phyloP scores from a whole-genome alignment of 176 grass and related monocot species.

The Phoenix dactylifera region DNA sequence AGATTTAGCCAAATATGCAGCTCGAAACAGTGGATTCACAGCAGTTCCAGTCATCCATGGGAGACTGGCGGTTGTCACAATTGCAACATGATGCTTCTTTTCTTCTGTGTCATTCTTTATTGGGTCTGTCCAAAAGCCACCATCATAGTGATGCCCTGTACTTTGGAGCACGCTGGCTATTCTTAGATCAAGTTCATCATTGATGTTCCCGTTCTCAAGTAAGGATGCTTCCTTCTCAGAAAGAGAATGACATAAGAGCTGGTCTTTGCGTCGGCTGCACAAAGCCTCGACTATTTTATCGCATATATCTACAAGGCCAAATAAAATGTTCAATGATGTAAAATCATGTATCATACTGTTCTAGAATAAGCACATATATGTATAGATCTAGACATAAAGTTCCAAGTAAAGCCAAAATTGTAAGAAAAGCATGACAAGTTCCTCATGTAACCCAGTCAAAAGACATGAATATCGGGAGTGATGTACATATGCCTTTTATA shows the following conservation, averaged over 20 bases:
- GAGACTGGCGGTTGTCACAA: slow-evolving; percentile 89
- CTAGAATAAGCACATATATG: no score
- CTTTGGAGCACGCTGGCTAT: slow-evolving; percentile 73
- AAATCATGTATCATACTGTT: no score
- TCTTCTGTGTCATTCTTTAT: slow-evolving; percentile 37
- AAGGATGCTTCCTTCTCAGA: slow-evolving; percentile 39
- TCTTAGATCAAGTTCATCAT: slow-evolving; percentile 68
- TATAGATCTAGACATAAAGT: no score
- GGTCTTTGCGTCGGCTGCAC: slow-evolving; percentile 45
- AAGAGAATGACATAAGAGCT: slow-evolving; percentile 32
- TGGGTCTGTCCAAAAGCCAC: slow-evolving; percentile 41
- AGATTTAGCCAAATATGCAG: slow-evolving; percentile 81
- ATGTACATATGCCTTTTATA: no score
- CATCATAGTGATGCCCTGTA: slow-evolving; percentile 57
- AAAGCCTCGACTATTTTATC: slow-evolving; percentile 54
- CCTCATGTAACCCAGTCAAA: no score
- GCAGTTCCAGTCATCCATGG: slow-evolving; percentile 99
- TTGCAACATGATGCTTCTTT: slow-evolving; percentile 66
- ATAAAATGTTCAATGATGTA: no score
- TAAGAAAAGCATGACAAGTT: no score
- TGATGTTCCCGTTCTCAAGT: slow-evolving; percentile 38
- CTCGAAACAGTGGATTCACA: slow-evolving; percentile 86
- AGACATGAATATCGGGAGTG: no score
- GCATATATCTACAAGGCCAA: slow-evolving; percentile 43
- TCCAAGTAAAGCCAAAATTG: no score